Evolutionary conservation across 2,329 filamentous ascomycete species (phyloP).

Genomic region (Fusarium decemcellulare): DNA sequence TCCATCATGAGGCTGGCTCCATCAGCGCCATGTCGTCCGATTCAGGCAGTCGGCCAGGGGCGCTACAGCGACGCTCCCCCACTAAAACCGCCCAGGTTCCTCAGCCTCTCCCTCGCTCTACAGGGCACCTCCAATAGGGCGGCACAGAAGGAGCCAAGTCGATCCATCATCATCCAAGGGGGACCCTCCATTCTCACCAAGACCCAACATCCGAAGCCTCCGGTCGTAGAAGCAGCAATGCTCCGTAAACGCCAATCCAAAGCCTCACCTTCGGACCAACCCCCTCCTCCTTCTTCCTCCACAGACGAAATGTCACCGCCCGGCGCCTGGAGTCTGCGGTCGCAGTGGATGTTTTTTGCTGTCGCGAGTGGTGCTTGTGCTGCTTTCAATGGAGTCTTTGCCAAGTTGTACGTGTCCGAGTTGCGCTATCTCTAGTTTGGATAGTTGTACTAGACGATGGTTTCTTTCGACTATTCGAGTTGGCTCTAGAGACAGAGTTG

Average conservation of each 20-base stretch:
- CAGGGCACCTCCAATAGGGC: neutral
- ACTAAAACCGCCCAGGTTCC: slow-evolving; percentile 32
- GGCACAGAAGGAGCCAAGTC: slow-evolving; percentile 20
- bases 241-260: slow-evolving; percentile 46
- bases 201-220: slow-evolving; percentile 28
- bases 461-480: neutral
- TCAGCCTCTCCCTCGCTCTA: slow-evolving; percentile 25
- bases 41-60: slow-evolving; percentile 6
- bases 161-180: slow-evolving; percentile 31
- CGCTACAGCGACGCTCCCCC: slow-evolving; percentile 23
- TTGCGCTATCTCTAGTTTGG: too few relatives aligned
- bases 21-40: slow-evolving; percentile 19
- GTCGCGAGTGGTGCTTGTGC: slow-evolving; percentile 83
- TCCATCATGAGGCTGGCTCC: slow-evolving; percentile 12
- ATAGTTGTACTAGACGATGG: neutral
- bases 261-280: slow-evolving; percentile 23
- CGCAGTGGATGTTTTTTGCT: slow-evolving; percentile 77
- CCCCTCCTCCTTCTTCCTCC: slow-evolving; percentile 1
- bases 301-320: slow-evolving; percentile 20
- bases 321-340: slow-evolving; percentile 50
- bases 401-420: slow-evolving; percentile 76
- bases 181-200: slow-evolving; percentile 30
- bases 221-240: slow-evolving; percentile 39
- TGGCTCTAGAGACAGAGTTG: neutral
- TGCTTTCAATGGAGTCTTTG: slow-evolving; percentile 86